Evolutionary conservation across 1,284 basidiomycete species (phyloP), one percentile per base, ranked within the genome.

Genomic region (Quambalaria eucalypti): DNA sequence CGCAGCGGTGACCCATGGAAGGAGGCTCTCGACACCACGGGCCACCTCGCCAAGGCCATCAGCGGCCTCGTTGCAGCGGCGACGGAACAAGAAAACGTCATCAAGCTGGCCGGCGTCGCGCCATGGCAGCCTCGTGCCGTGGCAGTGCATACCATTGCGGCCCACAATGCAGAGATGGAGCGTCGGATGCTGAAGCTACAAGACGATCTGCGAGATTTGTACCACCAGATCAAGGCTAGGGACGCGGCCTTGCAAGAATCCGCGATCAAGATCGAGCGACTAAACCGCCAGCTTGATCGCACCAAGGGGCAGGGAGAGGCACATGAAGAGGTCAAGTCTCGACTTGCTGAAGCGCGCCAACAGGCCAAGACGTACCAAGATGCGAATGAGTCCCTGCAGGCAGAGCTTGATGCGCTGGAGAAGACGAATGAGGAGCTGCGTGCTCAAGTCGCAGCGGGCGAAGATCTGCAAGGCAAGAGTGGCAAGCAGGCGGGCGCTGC

Each of bases 221-320:
- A 86, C 28, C 85, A 90, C 28, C 88, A 83, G 54, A 81, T 96
- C 55, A 69, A 65, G 31, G 56, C 56, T 16, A 84, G 90, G 77
- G 93, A 98, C 62, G 88, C 95, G 79, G 83, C 78, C 33, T 83
- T 91, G 50, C 90, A 97, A 76, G 95, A 98, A 73, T 81, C 85
- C 5, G 79, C 80, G 4, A 90, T 97, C 59, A 97, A 92, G 80
- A 88, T 96, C 54, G 90, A 96, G 76, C 82, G 93, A 7, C 87
- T 98, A 81, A 89, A 93, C 72, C 84, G 90, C 50, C 84, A 90
- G 48, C 85, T 93, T 79, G 92, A 97, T 72, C 82, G 84, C 1
- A 85, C 85, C 57, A 91, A 90, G 80, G 88, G 87, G 73, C 76
- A 82, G 76, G 85, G 85, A 1, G 92, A 97, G 59, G 79, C 83